Evolutionary conservation across 2,329 filamentous ascomycete species (phyloP), one percentile per base, ranked within the genome.

Genomic region (Hypoxylon sp.): DNA sequence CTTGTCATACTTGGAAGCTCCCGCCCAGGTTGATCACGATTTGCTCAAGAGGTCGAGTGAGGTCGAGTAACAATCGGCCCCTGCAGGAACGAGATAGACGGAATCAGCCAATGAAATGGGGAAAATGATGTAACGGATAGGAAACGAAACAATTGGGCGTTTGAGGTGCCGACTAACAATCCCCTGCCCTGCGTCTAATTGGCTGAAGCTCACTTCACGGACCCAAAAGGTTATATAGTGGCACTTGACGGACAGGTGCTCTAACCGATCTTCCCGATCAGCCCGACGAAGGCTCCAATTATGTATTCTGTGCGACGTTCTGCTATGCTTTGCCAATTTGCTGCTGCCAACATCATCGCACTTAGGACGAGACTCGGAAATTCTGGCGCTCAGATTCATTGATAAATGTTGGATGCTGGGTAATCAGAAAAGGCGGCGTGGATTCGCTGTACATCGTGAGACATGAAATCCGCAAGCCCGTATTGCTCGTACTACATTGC

Each of bases 61-160:
- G 28, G 56, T 36, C 16, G n/a, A 24, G 28, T 28, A 61, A 40
- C 46, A 53, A 55, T 50, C 22, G 51, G 20, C 38, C 54, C 56
- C 49, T 58, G 59, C 54, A 65, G 48, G 44, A 61, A 48, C 55
- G 54, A 45, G 20, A 24, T 20, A 36, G 36, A 24, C 32, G 58
- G 49, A 22, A 42, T 61, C 18, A 58, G 33, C 54, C 64, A 65
- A 65, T 65, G 14, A 44, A 55, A 69, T 33, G 30, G 49, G 33
- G 61, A 55, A 22, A 50, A 51, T 65, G 65, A 61, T 71, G 67
- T 62, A 55, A 61, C 67, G 24, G 53, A 51, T 50, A 52, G 12
- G 67, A 73, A 74, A 75, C 72, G 73, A 75, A 74, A 75, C 73
- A 48, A 20, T 58, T 55, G 40, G 50, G 59, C 57, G 73, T 75